phyloP scores from a whole-genome alignment of 257 asterid species.

The Solanum bulbocastanum region DNA sequence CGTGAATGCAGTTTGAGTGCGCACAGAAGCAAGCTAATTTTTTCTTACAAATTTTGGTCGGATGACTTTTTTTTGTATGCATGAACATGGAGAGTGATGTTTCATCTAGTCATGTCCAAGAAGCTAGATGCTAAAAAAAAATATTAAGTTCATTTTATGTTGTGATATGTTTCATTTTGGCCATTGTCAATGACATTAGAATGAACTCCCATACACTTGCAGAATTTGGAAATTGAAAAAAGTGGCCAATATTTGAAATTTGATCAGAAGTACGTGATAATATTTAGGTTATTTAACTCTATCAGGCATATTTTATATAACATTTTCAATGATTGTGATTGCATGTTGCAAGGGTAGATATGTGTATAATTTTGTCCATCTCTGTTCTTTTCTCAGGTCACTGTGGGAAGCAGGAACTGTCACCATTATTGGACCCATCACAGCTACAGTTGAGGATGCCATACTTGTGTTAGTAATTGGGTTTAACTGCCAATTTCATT shows the following conservation, averaged over 20 bases:
- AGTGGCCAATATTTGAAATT: background rate
- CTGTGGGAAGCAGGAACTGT: conserved; percentile 84
- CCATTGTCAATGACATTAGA: background rate
- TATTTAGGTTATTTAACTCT: background rate
- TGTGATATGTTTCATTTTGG: background rate
- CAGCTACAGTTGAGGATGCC: conserved; percentile 87
- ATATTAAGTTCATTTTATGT: background rate
- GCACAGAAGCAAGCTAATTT: background rate
- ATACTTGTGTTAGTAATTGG: conserved; percentile 68
- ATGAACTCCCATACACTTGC: background rate
- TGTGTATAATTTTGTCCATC: background rate
- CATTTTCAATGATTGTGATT: background rate
- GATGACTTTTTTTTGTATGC: background rate
- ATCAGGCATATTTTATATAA: background rate
- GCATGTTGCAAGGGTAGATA: background rate
- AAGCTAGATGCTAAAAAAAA: background rate
- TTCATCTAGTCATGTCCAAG: background rate
- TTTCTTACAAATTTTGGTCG: background rate
- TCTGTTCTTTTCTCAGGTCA: conserved; percentile 41
- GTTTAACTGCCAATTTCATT: background rate
- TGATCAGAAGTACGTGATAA: background rate
- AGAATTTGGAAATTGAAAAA: background rate
- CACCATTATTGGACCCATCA: conserved; percentile 80
- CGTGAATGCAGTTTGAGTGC: background rate
- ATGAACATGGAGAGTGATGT: background rate